A percentile compares a stretch with the other conserved stretches of the same genome.
phyloP scores from a whole-genome alignment of 768 basidiomycete species.

The Cyclocybe cylindracea region DNA sequence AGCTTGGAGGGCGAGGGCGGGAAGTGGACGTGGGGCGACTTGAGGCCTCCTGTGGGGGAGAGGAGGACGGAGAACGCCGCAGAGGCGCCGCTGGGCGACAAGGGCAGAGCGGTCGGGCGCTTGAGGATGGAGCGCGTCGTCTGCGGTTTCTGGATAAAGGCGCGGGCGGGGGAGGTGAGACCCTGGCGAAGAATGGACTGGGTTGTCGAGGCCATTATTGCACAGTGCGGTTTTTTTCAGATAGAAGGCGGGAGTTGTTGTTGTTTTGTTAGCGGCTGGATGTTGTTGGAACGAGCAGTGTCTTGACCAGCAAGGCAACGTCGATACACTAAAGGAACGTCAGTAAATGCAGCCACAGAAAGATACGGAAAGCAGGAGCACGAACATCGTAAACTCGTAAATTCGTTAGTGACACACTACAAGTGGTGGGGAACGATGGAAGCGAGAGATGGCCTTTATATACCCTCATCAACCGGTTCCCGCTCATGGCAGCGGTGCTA shows the following conservation, averaged over 20 bases:
- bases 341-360: conserved; percentile 1
- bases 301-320: conserved; percentile 51
- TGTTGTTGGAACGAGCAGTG: conserved; percentile 35
- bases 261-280: conserved; percentile 9
- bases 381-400: conserved; percentile 21
- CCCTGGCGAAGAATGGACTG: conserved; percentile 34
- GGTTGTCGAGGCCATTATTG: conserved; percentile 34
- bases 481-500: background rate
- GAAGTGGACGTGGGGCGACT: conserved; percentile 64
- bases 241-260: conserved; percentile 12
- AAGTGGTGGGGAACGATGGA: conserved; percentile 20
- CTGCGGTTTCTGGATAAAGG: conserved; percentile 23
- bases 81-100: conserved; percentile 31
- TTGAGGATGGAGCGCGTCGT: conserved; percentile 40
- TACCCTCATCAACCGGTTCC: conserved; percentile 15
- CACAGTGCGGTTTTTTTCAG: conserved; percentile 16
- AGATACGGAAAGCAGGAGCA: conserved; percentile 1
- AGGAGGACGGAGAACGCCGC: conserved; percentile 28
- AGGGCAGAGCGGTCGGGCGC: conserved; percentile 36
- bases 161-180: conserved; percentile 32
- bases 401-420: conserved; percentile 30
- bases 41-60: conserved; percentile 24
- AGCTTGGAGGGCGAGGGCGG: conserved; percentile 57
- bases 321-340: conserved; percentile 16
- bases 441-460: conserved; percentile 12